A percentile compares a stretch with the other conserved stretches of the same genome.
Conservation (phyloP, 495 filamentous ascomycete species). For the Penicillium pancosmium region DNA sequence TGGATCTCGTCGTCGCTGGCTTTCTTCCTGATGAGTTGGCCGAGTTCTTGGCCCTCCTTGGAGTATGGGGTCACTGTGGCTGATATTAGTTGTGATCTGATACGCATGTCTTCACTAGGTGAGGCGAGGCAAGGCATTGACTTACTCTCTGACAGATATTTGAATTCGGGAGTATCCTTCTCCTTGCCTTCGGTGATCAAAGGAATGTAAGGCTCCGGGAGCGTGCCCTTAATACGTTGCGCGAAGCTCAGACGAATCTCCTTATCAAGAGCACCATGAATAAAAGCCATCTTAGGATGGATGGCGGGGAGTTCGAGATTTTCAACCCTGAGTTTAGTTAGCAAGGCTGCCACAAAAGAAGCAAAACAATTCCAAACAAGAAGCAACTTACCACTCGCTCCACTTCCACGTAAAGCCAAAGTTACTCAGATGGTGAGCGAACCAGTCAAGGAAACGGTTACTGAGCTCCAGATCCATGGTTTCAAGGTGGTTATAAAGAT, state of each 20-base stretch:
- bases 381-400: constrained; percentile 78
- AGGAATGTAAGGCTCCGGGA: constrained; percentile 80
- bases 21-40: constrained; percentile 78
- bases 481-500: constrained; percentile 78
- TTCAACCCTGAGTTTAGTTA: constrained; percentile 59
- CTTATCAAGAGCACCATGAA: constrained; percentile 87
- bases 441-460: constrained; percentile 95
- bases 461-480: constrained; percentile 84
- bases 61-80: constrained; percentile 74
- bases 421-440: constrained; percentile 95
- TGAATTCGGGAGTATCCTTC: constrained; percentile 91
- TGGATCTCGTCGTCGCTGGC: constrained; percentile 81
- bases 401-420: constrained; percentile 99
- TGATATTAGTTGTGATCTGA: background rate
- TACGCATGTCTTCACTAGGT: background rate
- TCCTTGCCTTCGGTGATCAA: constrained; percentile 87
- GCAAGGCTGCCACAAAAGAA: background rate
- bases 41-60: constrained; percentile 75
- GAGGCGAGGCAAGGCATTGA: background rate
- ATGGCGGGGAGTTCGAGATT: constrained; percentile 76
- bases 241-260: constrained; percentile 97
- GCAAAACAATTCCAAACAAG: background rate
- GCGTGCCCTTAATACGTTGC: constrained; percentile 89
- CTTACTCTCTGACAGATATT: constrained; percentile 80
- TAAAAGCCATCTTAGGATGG: constrained; percentile 91